A percentile compares a stretch with the other conserved stretches of the same genome.
Evolutionary conservation across 2,329 filamentous ascomycete genomes (phyloP).

Genomic region (Aspergillus terreus): DNA sequence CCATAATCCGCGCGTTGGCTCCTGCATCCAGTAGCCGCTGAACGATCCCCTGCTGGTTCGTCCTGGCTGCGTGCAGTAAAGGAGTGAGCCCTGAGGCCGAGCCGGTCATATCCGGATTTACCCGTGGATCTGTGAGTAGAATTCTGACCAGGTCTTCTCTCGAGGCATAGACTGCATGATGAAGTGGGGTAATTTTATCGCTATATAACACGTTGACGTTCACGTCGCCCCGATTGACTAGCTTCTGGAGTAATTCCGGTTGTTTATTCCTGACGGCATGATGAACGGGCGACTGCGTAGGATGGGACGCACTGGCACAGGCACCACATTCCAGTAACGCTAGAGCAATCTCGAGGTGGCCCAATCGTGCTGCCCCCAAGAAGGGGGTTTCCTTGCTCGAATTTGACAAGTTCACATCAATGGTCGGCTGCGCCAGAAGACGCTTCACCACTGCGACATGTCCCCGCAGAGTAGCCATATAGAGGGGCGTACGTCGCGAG

Average conservation of each 20-base stretch:
- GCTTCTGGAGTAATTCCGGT: neutral
- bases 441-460: neutral
- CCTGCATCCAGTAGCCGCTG: conserved; percentile 1
- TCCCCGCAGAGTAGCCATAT: neutral
- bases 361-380: neutral
- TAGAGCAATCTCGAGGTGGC: neutral
- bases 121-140: neutral
- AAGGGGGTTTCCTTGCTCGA: neutral
- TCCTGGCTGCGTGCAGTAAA: neutral
- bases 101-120: neutral
- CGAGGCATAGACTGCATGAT: neutral
- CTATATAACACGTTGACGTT: neutral
- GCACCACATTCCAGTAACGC: neutral
- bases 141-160: neutral
- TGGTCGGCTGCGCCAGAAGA: neutral
- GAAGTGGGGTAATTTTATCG: neutral
- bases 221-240: neutral
- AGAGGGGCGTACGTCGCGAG: neutral
- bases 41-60: neutral
- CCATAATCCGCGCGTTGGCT: neutral
- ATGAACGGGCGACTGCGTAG: neutral
- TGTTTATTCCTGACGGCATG: neutral
- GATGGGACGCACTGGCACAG: neutral
- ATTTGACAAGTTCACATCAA: neutral
- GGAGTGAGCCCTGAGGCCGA: neutral